Conservation (phyloP, 1,139 yeast genomes). For the Suhomyces terraborum region DNA sequence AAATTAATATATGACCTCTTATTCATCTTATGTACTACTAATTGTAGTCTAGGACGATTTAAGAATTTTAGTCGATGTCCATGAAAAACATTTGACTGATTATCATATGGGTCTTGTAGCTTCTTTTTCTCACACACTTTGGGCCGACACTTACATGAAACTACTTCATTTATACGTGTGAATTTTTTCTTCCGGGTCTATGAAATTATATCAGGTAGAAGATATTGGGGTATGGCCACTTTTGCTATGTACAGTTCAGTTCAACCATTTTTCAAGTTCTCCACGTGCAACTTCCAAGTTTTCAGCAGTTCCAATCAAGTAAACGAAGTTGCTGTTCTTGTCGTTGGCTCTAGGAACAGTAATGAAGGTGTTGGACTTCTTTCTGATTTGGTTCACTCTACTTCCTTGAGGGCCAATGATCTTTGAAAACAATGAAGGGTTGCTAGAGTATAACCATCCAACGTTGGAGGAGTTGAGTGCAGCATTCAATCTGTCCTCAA, state of each 20-base stretch:
- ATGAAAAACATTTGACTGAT: too few species aligned
- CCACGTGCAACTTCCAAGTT: constrained; percentile 32
- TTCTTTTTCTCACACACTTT: too few species aligned
- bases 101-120: too few species aligned
- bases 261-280: constrained; percentile 26
- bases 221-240: neutral
- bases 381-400: constrained; percentile 63
- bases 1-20: too few species aligned
- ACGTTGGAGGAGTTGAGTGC: constrained; percentile 36
- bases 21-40: too few species aligned
- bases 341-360: constrained; percentile 65
- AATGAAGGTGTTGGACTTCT: constrained; percentile 57
- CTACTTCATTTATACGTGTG: too few species aligned
- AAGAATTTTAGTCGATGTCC: too few species aligned
- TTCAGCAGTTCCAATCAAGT: constrained; percentile 38
- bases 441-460: constrained; percentile 43
- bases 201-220: neutral
- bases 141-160: too few species aligned
- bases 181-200: too few species aligned
- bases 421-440: constrained; percentile 48
- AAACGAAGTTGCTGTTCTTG: constrained; percentile 41
- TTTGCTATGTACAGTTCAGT: constrained; percentile 5
- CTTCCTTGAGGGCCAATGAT: constrained; percentile 80
- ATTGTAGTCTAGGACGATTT: too few species aligned
- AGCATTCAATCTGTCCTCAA: constrained; percentile 34